These are phyloP conservation scores for Dipodascus geniculatus DNA, from an alignment of 805 yeast genomes.

Conservation along the genomic window DNA sequence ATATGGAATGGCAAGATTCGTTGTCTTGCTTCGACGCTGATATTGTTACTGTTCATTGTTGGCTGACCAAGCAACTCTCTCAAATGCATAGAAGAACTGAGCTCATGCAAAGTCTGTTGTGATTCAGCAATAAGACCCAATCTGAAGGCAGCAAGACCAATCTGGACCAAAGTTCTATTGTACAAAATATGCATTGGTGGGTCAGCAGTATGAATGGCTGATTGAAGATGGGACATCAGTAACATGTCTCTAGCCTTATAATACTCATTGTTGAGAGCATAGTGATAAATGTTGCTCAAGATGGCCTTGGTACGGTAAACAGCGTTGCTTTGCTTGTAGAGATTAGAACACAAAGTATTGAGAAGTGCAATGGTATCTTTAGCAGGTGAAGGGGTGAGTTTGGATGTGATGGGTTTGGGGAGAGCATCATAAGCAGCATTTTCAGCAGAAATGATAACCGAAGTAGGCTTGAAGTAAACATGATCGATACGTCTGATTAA, in stretches of 20 bases:
- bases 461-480: constrained; percentile 81
- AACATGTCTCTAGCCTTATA: constrained; percentile 79
- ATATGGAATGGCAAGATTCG: constrained; percentile 93
- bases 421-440: constrained; percentile 58
- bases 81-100: constrained; percentile 73
- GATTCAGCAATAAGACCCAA: constrained; percentile 75
- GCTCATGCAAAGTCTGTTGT: constrained; percentile 77
- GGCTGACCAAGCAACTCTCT: constrained; percentile 95
- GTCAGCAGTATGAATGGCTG: constrained; percentile 74
- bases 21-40: constrained; percentile 49
- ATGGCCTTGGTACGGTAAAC: constrained; percentile 72
- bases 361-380: constrained; percentile 41
- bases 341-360: constrained; percentile 49
- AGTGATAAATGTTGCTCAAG: constrained; percentile 77
- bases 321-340: constrained; percentile 56
- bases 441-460: constrained; percentile 61
- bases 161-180: constrained; percentile 90
- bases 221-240: constrained; percentile 74
- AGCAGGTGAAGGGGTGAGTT: constrained; percentile 26
- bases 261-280: constrained; percentile 80
- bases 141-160: constrained; percentile 93
- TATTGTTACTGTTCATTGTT: constrained; percentile 43
- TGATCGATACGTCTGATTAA: constrained; percentile 80
- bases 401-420: constrained; percentile 22
- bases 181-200: constrained; percentile 79